Percentiles rank a stretch among this genome's conserved stretches.
Evolutionary conservation across 805 yeast species (phyloP).

Genomic region (Kuraishia ogatae): DNA sequence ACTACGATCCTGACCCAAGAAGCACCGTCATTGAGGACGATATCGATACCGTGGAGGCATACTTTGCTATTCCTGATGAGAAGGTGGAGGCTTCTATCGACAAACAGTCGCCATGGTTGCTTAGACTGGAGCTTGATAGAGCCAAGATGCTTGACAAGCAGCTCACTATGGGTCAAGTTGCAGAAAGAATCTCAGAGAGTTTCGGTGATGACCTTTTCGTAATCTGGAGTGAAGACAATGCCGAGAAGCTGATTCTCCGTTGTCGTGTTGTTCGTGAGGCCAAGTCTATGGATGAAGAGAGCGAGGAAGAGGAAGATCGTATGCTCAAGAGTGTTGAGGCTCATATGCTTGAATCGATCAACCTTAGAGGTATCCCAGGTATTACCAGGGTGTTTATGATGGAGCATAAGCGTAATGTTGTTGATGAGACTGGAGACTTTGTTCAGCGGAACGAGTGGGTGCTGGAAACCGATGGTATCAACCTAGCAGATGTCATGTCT

Average conservation of each 20-base stretch:
- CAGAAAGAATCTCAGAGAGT: constrained; percentile 85
- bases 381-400: constrained; percentile 86
- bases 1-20: constrained; percentile 96
- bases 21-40: constrained; percentile 96
- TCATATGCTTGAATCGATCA: constrained; percentile 91
- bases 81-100: constrained; percentile 90
- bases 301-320: constrained; percentile 94
- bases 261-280: constrained; percentile 98
- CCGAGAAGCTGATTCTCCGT: constrained; percentile 92
- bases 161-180: constrained; percentile 96
- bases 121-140: constrained; percentile 95
- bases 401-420: constrained; percentile 66
- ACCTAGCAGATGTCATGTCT: constrained; percentile 87
- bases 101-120: constrained; percentile 95
- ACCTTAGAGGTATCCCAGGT: constrained; percentile 93
- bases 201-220: constrained; percentile 94
- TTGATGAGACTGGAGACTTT: constrained; percentile 80
- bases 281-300: constrained; percentile 85
- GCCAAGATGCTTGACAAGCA: constrained; percentile 98
- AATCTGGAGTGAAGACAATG: constrained; percentile 98
- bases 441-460: constrained; percentile 95
- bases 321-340: constrained; percentile 91
- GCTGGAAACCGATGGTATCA: constrained; percentile 97
- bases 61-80: constrained; percentile 96
- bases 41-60: constrained; percentile 93